Percentiles rank a stretch among this genome's conserved stretches.
phyloP scores from a whole-genome alignment of 208 protist genomes.

The Leishmania martiniquensis region DNA sequence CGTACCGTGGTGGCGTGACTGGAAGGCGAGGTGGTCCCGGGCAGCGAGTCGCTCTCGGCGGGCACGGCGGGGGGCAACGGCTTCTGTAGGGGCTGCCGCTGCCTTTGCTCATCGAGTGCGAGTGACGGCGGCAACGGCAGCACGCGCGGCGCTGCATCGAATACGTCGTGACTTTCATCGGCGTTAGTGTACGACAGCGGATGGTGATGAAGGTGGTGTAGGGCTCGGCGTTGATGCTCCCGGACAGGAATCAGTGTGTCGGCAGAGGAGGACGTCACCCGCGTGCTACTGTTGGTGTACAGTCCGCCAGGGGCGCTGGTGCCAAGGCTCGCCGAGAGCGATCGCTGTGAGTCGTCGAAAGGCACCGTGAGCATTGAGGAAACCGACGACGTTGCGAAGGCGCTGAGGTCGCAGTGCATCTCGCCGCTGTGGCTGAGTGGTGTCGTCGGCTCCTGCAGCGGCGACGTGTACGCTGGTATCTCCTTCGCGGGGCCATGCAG shows the following conservation, averaged over 20 bases:
- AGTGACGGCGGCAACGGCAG: background rate
- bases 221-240: background rate
- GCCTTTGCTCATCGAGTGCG: background rate
- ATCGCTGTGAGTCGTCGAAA: background rate
- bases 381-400: background rate
- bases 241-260: background rate
- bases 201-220: background rate
- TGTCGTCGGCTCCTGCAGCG: too few relatives aligned
- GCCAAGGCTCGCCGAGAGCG: constrained; percentile 6
- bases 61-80: background rate
- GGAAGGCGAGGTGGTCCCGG: background rate
- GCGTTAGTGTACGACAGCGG: background rate
- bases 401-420: background rate
- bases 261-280: background rate
- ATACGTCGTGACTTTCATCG: background rate
- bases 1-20: background rate
- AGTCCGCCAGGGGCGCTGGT: background rate
- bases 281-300: background rate
- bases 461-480: background rate
- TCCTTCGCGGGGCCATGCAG: background rate
- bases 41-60: background rate
- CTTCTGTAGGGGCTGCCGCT: background rate
- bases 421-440: background rate
- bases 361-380: background rate
- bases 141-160: background rate